Percentiles rank a stretch among this genome's conserved stretches.
Conservation (phyloP, 495 filamentous ascomycete genomes). For the Penicillium ochrochloron region DNA sequence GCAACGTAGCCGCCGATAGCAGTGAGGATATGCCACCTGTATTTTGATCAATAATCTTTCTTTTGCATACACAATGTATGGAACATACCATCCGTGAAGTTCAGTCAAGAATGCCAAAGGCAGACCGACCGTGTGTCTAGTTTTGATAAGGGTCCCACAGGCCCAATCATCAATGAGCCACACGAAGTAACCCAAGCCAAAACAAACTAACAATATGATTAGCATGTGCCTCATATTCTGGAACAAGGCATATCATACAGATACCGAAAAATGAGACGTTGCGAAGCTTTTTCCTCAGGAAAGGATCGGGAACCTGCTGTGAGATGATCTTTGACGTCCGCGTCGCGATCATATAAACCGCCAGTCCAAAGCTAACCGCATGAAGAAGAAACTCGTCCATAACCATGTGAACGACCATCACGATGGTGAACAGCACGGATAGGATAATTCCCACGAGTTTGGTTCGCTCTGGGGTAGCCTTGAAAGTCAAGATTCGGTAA, state of each 20-base stretch:
- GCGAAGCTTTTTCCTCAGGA: slow-evolving; percentile 23
- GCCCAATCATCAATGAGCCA: slow-evolving; percentile 38
- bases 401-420: slow-evolving; percentile 40
- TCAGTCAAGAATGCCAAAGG: slow-evolving; percentile 38
- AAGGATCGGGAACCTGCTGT: slow-evolving; percentile 21
- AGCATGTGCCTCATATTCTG: neutral
- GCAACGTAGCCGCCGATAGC: slow-evolving; percentile 40
- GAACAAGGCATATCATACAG: slow-evolving; percentile 21
- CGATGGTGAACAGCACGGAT: slow-evolving; percentile 24
- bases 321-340: slow-evolving; percentile 30
- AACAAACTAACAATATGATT: slow-evolving; percentile 28
- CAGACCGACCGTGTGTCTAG: slow-evolving; percentile 27
- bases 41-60: neutral
- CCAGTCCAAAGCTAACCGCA: slow-evolving; percentile 29
- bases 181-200: slow-evolving; percentile 34
- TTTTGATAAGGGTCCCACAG: slow-evolving; percentile 23
- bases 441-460: slow-evolving; percentile 26
- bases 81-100: slow-evolving; percentile 39
- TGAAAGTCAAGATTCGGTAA: slow-evolving; percentile 36
- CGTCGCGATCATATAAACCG: slow-evolving; percentile 31
- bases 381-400: slow-evolving; percentile 42
- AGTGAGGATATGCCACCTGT: slow-evolving; percentile 43
- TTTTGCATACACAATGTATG: neutral
- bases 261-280: slow-evolving; percentile 29
- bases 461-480: slow-evolving; percentile 24